Evolutionary conservation across 495 filamentous ascomycete species (phyloP), one percentile per base, ranked within the genome.

Genomic region (Saxophila tyrrhenica): DNA sequence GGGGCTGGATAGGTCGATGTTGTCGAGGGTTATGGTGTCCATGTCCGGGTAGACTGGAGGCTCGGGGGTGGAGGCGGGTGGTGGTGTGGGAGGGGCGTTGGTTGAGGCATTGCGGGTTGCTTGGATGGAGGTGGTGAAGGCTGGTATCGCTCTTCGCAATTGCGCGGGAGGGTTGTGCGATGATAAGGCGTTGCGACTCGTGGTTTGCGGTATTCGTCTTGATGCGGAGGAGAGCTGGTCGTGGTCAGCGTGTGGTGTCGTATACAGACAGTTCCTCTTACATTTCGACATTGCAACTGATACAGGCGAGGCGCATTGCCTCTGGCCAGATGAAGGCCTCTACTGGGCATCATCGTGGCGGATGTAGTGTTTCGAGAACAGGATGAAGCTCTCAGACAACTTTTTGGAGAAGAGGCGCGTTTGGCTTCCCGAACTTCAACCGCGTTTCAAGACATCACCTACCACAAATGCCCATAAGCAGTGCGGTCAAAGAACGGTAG

Each of bases 331-430:
- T 21, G 44, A 15, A 63, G 44, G 8, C 64, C 64, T 63, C 64
- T 66, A 55, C 59, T 65, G 51, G 64, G 59, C 48, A 66, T 66
- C 64, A 66, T 65, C 48, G 8, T 44, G 7, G 41, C 19, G 15
- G 15, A 44, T n/a, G 41, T 44, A 17, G 17, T 44, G 41, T 7
- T 17, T 17, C 8, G 19, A n/a, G 15, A n/a, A 44, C 3, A 17
- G 21, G 10, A 20, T 49, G 23, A 17, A 32, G 23, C 47, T 25
- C 47, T 32, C 2, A 8, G 47, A 22, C 20, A 20, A 49, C 22
- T 49, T 49, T 38, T 49, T 49, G 47, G 47, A n/a, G 23, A 49
- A 10, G 47, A n/a, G 25, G 7, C 16, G 19, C 15, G 41, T 44
- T 44, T n/a, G 29, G 29, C 7, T 5, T 5, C 13, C 29, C 29